Base-by-base conservation (phyloP, 2,329 filamentous ascomycete genomes). In the Fusarium anthophilum region DNA sequence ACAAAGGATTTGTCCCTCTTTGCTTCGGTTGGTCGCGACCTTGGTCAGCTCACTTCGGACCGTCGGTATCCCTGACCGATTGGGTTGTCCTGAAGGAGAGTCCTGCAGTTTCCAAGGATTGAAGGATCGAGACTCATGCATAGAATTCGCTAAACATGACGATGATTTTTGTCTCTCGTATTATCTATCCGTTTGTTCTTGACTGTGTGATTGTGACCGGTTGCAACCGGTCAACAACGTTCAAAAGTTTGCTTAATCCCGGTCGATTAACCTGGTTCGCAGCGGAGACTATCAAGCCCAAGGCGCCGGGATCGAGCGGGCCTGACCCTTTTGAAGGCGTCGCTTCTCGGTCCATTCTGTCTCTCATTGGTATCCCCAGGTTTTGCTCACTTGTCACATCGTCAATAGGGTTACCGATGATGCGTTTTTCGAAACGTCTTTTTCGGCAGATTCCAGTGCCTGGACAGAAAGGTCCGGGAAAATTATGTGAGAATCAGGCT, bases 331-430 rank as follows among this genome's bases (percentile, higher is more conserved):
- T 58, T 53, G 66, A 63, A 65, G 57, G 63, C 67, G 54, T 76
- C 76, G 76, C 76, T 78, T 78, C 73, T 78, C 76, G 76, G 76
- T 24, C 61, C 57, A 66, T 45, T 61, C 57, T 64, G 44, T n/a
- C 24, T 76, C 73, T 76, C 67, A 78, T 78, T 78, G 76, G 76
- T 73, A 78, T 77, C 76, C 76, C 76, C 75, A 66, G 73, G 44
- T 76, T 77, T 75, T 72, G 35, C 58, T 50, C 32, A 60, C 28
- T 54, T 53, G 53, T 35, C 37, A 41, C 35, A 69, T 20, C 43
- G 50, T n/a, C 59, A 60, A 74, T 53, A 66, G 30, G 48, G 47
- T 63, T 69, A 26, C 35, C n/a, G 8, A 48, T 39, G 43, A 37
- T 45, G 54, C 30, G 41, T 38, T 56, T 64, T 47, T 35, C 45